Percentiles rank a stretch among this genome's conserved stretches.
Conservation (phyloP, 1,139 yeast genomes). For the Suhomyces maxii region DNA sequence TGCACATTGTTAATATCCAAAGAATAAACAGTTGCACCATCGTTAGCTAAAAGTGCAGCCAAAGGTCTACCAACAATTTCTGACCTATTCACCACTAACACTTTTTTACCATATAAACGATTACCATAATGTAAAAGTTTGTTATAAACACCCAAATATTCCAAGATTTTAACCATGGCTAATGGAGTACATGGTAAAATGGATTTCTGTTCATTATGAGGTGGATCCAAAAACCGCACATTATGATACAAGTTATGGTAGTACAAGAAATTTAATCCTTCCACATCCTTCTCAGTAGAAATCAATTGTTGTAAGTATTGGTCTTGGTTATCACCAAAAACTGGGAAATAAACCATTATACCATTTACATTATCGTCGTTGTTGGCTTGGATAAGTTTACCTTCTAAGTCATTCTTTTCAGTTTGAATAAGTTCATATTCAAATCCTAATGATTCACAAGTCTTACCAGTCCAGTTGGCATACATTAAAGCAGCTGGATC, state of each 20-base stretch:
- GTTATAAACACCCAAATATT: slow-evolving; percentile 86
- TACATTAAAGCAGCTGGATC: slow-evolving; percentile 96
- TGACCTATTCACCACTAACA: slow-evolving; percentile 86
- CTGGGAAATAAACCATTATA: slow-evolving; percentile 98
- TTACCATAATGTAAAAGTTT: slow-evolving; percentile 81
- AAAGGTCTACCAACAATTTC: slow-evolving; percentile 97
- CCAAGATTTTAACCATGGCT: slow-evolving; percentile 90
- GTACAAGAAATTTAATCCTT: slow-evolving; percentile 87
- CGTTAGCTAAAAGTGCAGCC: slow-evolving; percentile 94
- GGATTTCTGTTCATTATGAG: slow-evolving; percentile 67
- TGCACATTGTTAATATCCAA: slow-evolving; percentile 87
- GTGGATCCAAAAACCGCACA: slow-evolving; percentile 75
- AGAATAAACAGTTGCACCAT: slow-evolving; percentile 94
- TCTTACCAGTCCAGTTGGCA: slow-evolving; percentile 94
- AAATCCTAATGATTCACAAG: slow-evolving; percentile 84
- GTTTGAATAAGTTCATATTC: slow-evolving; percentile 73
- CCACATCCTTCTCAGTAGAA: slow-evolving; percentile 86
- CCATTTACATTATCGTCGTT: slow-evolving; percentile 77
- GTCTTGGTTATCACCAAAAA: slow-evolving; percentile 92
- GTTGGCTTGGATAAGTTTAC: slow-evolving; percentile 78
- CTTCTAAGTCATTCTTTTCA: slow-evolving; percentile 82
- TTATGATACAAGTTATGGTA: slow-evolving; percentile 95
- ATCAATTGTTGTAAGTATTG: slow-evolving; percentile 93
- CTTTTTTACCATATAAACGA: slow-evolving; percentile 86
- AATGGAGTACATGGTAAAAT: slow-evolving; percentile 95